phyloP scores from a whole-genome alignment of 2,329 filamentous ascomycete species.

The Diaporthe citrichinensis region DNA sequence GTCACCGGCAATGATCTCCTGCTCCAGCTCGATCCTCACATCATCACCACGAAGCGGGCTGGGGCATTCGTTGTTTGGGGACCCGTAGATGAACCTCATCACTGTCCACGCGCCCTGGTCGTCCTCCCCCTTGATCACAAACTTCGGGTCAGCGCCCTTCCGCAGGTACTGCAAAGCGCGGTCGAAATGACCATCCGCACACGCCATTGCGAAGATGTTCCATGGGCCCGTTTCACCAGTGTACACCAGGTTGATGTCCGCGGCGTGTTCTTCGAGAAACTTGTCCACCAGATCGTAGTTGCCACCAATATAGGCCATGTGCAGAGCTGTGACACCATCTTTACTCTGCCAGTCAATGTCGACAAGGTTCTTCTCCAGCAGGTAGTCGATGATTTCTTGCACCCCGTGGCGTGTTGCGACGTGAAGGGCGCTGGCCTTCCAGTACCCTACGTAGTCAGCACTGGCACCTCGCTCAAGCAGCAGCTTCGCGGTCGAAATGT shows the following conservation, averaged over 20 bases:
- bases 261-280: not conserved
- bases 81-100: not conserved
- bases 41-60: not conserved
- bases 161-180: not conserved
- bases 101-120: not conserved
- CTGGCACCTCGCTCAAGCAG: not conserved
- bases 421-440: not conserved
- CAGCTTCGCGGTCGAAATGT: not conserved
- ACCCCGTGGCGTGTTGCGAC: not conserved
- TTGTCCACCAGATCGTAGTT: not conserved
- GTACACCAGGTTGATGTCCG: not conserved
- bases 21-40: not conserved
- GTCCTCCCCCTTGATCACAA: not conserved
- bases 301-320: not conserved
- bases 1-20: not conserved
- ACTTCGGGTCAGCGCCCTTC: not conserved
- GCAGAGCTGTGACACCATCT: not conserved
- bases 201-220: not conserved
- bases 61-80: not conserved
- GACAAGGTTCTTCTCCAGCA: not conserved
- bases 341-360: not conserved
- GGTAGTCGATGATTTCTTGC: not conserved
- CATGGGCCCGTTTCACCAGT: not conserved
- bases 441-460: not conserved
- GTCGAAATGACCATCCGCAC: not conserved